Evolutionary conservation across 306 rosid species (phyloP).

Genomic region (Sophora flavescens): DNA sequence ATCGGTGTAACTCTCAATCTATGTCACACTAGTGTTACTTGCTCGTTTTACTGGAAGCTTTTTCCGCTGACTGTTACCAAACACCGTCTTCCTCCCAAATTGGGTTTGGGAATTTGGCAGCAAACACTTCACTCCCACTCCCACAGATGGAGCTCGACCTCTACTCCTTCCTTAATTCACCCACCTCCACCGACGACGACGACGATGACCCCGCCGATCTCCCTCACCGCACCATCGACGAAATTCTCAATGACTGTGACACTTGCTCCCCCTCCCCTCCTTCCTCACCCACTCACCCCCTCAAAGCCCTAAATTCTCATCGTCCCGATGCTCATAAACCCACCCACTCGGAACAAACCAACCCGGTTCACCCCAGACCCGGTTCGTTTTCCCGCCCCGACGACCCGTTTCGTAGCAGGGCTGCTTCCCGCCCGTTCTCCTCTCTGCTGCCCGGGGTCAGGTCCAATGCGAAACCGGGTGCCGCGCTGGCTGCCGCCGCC

Average conservation of each 20-base stretch:
- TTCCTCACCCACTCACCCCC: conserved; percentile 35
- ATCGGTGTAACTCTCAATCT: no score
- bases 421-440: conserved; percentile 62
- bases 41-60: no score
- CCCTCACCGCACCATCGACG: conserved; percentile 81
- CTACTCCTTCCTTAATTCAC: conserved; percentile 67
- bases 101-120: no score
- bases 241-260: conserved; percentile 86
- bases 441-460: conserved; percentile 75
- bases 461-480: conserved; percentile 90
- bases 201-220: conserved; percentile 43
- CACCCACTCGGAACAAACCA: no score
- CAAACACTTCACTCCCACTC: no score
- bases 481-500: conserved; percentile 90
- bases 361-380: conserved; percentile 40
- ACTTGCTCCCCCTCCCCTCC: conserved; percentile 66
- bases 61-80: no score
- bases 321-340: neutral
- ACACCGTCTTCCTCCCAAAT: no score
- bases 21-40: no score
- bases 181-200: conserved; percentile 57
- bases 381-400: conserved; percentile 56
- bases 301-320: neutral
- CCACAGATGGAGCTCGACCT: conserved; percentile 77
- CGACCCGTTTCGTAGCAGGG: conserved; percentile 54